These are phyloP conservation scores for Ophiocordyceps sinensis DNA, from an alignment of 2,329 filamentous ascomycete species.

Conservation along the genomic window DNA sequence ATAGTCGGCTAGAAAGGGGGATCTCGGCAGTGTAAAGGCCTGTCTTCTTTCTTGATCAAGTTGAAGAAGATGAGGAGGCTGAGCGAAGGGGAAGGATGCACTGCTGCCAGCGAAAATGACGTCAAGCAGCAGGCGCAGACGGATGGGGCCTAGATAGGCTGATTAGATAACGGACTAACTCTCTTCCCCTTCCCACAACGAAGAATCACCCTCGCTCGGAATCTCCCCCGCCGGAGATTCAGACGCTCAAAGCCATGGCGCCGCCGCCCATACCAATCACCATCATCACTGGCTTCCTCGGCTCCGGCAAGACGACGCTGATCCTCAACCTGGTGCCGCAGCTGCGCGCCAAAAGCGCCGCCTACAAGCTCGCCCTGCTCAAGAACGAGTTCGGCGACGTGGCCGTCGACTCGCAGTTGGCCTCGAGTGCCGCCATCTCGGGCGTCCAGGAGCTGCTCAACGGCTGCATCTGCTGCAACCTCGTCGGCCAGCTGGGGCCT, in stretches of 20 bases:
- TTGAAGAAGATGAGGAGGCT: not conserved
- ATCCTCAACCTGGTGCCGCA: conserved; percentile 91
- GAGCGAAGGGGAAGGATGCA: not conserved
- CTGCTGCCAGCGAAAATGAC: not conserved
- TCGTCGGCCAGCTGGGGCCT: conserved; percentile 77
- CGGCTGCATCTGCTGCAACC: conserved; percentile 97
- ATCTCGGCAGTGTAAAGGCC: too few relatives aligned
- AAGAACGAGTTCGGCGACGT: conserved; percentile 98
- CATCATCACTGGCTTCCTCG: conserved; percentile 90
- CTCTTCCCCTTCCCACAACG: too few relatives aligned
- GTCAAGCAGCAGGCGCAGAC: not conserved
- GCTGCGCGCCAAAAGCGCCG: conserved; percentile 54
- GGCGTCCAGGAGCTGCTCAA: conserved; percentile 89
- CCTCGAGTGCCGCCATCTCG: conserved; percentile 65
- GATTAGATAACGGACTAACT: conserved; percentile 1
- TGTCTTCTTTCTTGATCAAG: too few relatives aligned
- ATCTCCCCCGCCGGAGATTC: too few relatives aligned
- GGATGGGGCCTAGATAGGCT: not conserved
- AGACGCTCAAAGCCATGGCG: not conserved
- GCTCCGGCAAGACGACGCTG: conserved; percentile 90
- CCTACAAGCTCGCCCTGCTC: conserved; percentile 80
- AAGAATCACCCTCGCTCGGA: too few relatives aligned
- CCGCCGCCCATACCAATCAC: conserved; percentile 71
- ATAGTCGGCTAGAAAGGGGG: too few relatives aligned
- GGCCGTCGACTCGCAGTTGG: conserved; percentile 84